phyloP scores from a whole-genome alignment of 805 yeast genomes.

The Candida quercuum region DNA sequence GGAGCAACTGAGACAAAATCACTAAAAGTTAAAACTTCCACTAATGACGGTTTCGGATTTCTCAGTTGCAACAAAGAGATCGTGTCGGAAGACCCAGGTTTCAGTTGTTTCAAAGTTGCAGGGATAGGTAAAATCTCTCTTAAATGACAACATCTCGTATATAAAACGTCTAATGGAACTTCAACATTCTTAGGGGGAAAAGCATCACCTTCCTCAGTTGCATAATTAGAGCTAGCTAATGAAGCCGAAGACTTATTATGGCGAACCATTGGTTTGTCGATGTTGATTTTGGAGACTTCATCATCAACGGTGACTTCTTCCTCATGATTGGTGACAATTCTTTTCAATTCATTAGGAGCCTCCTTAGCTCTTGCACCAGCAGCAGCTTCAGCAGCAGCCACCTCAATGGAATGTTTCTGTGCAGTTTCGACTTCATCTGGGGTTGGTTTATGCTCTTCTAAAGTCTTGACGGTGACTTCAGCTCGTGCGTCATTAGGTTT shows the following conservation, averaged over 20 bases:
- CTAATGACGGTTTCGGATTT: conserved; percentile 83
- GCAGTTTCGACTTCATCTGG: conserved; percentile 13
- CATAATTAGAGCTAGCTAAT: conserved; percentile 16
- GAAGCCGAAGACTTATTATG: conserved; percentile 28
- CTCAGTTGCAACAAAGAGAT: conserved; percentile 70
- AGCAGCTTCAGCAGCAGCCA: conserved; percentile 33
- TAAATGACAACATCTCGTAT: conserved; percentile 89
- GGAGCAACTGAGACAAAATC: conserved; percentile 88
- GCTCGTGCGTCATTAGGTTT: conserved; percentile 1
- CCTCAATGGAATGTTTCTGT: conserved; percentile 25
- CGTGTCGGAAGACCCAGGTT: conserved; percentile 72
- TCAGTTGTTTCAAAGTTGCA: conserved; percentile 77
- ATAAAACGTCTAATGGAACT: conserved; percentile 61
- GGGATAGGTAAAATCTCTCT: conserved; percentile 91
- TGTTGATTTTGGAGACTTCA: conserved; percentile 30
- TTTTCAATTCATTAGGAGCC: conserved; percentile 25
- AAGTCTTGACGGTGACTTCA: background rate
- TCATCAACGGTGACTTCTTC: conserved; percentile 32
- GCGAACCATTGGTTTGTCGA: conserved; percentile 39
- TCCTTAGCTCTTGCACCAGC: conserved; percentile 32
- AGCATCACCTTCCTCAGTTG: conserved; percentile 13
- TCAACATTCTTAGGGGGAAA: conserved; percentile 26
- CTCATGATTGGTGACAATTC: conserved; percentile 28
- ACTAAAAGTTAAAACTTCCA: conserved; percentile 81
- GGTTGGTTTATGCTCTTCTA: background rate